A percentile compares a stretch with the other conserved stretches of the same genome.
These are phyloP conservation scores for Tulasnella sp. DNA, from an alignment of 768 basidiomycete species.

Conservation along the genomic window DNA sequence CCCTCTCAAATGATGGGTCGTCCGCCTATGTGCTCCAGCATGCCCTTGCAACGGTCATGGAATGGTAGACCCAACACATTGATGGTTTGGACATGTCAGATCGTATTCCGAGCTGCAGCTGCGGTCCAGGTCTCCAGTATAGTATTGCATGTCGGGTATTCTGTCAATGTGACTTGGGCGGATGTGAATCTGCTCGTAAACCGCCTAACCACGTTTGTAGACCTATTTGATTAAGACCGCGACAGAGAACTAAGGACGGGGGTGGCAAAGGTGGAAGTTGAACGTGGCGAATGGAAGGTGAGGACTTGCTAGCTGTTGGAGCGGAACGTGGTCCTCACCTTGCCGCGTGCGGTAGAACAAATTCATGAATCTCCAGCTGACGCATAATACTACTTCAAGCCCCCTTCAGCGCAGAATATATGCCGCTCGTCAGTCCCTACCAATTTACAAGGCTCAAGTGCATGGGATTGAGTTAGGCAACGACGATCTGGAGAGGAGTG, in stretches of 20 bases:
- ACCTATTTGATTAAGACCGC: no score
- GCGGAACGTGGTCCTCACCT: conserved; percentile 4
- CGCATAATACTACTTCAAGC: conserved; percentile 82
- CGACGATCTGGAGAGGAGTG: conserved; percentile 93
- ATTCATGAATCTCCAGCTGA: conserved; percentile 84
- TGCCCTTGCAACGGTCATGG: no score
- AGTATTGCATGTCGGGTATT: no score
- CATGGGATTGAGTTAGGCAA: conserved; percentile 96
- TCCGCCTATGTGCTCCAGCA: no score
- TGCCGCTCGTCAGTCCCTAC: conserved; percentile 68
- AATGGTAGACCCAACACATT: no score
- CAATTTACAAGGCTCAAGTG: conserved; percentile 64
- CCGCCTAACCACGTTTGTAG: no score
- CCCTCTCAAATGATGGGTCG: no score
- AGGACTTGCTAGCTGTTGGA: conserved; percentile 19
- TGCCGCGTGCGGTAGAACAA: conserved; percentile 49
- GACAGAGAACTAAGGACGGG: conserved; percentile 64
- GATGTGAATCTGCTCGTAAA: no score
- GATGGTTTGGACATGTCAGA: no score
- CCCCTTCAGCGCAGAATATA: conserved; percentile 92
- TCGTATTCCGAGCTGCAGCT: no score
- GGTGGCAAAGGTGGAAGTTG: conserved; percentile 62
- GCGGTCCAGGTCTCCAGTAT: no score
- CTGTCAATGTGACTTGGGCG: no score
- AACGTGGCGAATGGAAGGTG: conserved; percentile 93